These are phyloP conservation scores for Saturnispora halmiae DNA, from an alignment of 805 yeast species.

Conservation along the genomic window DNA sequence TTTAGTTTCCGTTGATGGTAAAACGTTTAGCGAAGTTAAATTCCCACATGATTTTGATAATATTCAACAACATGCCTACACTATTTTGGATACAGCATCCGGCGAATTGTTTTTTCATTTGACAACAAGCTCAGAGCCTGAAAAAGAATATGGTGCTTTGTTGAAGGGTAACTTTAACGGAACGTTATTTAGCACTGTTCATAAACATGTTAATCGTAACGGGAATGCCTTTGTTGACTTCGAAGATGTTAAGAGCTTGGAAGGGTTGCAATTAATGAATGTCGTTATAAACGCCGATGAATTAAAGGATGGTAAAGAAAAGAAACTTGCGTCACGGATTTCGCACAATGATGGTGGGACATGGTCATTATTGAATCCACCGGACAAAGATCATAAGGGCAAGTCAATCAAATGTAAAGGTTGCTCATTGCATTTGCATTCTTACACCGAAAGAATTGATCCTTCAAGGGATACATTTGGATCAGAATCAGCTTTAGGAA, in stretches of 20 bases:
- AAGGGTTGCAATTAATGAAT: slow-evolving; percentile 76
- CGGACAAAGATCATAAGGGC: slow-evolving; percentile 53
- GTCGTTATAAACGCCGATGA: slow-evolving; percentile 49
- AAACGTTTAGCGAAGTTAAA: slow-evolving; percentile 62
- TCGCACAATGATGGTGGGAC: slow-evolving; percentile 88
- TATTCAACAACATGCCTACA: slow-evolving; percentile 60
- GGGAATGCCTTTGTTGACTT: slow-evolving; percentile 73
- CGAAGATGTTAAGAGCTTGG: slow-evolving; percentile 73
- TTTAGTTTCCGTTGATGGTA: slow-evolving; percentile 71
- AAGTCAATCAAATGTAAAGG: slow-evolving; percentile 42
- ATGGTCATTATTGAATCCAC: slow-evolving; percentile 70
- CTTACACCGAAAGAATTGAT: slow-evolving; percentile 81
- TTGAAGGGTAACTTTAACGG: slow-evolving; percentile 90
- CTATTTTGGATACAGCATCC: slow-evolving; percentile 65
- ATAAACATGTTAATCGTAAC: slow-evolving; percentile 69
- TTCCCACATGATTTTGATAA: slow-evolving; percentile 63
- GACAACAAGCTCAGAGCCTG: slow-evolving; percentile 46
- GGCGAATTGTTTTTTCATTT: slow-evolving; percentile 76
- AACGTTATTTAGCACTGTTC: slow-evolving; percentile 65
- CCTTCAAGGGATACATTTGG: slow-evolving; percentile 69
- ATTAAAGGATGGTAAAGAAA: slow-evolving; percentile 30
- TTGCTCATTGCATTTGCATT: slow-evolving; percentile 81
- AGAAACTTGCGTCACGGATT: slow-evolving; percentile 60
- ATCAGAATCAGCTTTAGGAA: slow-evolving; percentile 82
- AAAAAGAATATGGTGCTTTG: slow-evolving; percentile 63